Evolutionary conservation across 768 basidiomycete genomes (phyloP).

Genomic region (Pleurotus citrinopileatus): DNA sequence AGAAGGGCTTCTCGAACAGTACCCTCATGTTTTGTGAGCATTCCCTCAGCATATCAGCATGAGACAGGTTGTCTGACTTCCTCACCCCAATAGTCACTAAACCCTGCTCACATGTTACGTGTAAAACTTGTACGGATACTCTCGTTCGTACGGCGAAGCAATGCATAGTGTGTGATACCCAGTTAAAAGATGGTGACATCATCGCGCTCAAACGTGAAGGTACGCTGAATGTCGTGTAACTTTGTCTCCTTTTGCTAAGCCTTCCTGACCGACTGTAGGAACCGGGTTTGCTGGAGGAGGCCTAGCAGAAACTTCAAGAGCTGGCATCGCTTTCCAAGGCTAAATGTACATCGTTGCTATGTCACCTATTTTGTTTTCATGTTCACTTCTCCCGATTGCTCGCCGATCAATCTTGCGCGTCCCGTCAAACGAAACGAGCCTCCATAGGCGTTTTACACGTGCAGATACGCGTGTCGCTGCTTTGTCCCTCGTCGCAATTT

Average conservation of each 20-base stretch:
- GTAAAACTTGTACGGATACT: constrained; percentile 87
- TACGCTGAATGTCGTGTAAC: constrained; percentile 23
- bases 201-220: constrained; percentile 90
- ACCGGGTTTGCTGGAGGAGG: constrained; percentile 97
- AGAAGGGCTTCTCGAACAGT: constrained; percentile 79
- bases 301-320: constrained; percentile 80
- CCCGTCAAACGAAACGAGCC: no score
- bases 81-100: constrained; percentile 57
- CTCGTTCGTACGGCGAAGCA: constrained; percentile 76
- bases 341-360: no score
- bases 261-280: constrained; percentile 43
- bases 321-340: constrained; percentile 85
- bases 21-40: constrained; percentile 64
- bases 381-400: no score
- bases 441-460: no score
- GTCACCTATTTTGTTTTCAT: no score
- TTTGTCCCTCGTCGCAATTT: no score
- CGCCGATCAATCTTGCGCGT: no score
- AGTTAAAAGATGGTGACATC: constrained; percentile 65
- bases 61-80: background rate
- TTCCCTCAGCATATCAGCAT: background rate
- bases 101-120: constrained; percentile 88
- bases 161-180: constrained; percentile 83
- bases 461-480: no score
- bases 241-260: background rate